phyloP scores from a whole-genome alignment of 2,329 filamentous ascomycete species.

The Monosporascus sp. region DNA sequence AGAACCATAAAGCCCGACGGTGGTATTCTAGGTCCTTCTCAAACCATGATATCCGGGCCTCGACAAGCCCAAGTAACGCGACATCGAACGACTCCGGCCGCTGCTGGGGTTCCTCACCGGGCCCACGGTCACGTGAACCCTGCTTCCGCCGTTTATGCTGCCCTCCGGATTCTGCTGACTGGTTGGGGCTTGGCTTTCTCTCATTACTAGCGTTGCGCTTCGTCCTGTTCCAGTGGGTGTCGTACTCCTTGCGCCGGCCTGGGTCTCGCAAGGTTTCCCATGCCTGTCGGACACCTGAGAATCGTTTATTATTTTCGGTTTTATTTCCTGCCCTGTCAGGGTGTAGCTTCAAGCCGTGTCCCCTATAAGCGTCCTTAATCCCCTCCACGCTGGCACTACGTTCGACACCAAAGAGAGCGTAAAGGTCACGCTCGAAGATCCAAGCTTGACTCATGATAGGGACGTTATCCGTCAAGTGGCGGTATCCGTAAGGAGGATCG shows the following conservation, averaged over 20 bases:
- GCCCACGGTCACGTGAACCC: too few relatives aligned
- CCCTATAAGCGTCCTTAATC: neutral
- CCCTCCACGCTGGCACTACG: neutral
- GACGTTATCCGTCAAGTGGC: too few relatives aligned
- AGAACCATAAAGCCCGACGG: too few relatives aligned
- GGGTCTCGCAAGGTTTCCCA: neutral
- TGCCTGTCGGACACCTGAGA: neutral
- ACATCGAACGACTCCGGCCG: too few relatives aligned
- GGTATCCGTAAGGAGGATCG: too few relatives aligned
- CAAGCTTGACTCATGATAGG: neutral
- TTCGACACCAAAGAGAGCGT: neutral
- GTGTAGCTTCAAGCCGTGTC: neutral
- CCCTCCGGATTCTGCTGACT: too few relatives aligned
- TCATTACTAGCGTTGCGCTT: neutral
- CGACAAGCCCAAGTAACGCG: too few relatives aligned
- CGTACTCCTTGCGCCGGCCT: neutral
- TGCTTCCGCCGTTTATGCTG: too few relatives aligned
- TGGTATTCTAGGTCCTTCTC: too few relatives aligned
- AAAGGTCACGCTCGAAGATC: neutral
- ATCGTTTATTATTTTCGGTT: neutral
- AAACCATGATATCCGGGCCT: too few relatives aligned
- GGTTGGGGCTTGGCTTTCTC: too few relatives aligned
- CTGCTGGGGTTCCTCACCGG: too few relatives aligned
- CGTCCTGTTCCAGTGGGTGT: neutral
- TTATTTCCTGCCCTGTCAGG: neutral